These are phyloP conservation scores for Melampsora larici-populina DNA, from an alignment of 1,284 basidiomycete genomes.

Conservation along the genomic window DNA sequence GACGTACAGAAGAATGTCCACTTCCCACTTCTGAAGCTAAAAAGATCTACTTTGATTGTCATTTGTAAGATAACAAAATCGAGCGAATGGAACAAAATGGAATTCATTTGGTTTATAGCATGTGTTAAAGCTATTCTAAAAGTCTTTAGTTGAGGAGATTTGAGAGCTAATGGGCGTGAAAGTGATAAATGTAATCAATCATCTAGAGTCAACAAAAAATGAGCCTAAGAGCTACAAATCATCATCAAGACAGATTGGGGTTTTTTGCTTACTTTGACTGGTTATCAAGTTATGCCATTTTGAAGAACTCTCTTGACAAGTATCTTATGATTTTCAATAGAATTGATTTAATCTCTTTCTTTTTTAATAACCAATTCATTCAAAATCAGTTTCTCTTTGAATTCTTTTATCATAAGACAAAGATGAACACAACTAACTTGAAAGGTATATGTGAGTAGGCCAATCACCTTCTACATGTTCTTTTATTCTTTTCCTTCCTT, in stretches of 20 bases:
- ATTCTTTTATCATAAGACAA: not conserved
- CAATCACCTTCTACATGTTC: too few relatives aligned
- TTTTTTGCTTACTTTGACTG: not conserved
- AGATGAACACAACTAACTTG: conserved; percentile 44
- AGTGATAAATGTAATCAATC: too few relatives aligned
- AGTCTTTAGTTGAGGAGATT: not conserved
- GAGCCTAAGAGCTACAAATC: not conserved
- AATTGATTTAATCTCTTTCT: too few relatives aligned
- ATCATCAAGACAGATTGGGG: not conserved
- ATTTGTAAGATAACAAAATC: conserved; percentile 5
- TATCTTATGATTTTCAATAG: not conserved
- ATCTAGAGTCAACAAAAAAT: not conserved
- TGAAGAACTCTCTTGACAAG: not conserved
- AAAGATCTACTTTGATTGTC: conserved; percentile 13
- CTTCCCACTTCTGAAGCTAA: conserved; percentile 19
- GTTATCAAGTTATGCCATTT: not conserved
- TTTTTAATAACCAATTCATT: not conserved
- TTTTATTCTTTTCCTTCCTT: too few relatives aligned
- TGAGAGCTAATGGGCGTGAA: not conserved
- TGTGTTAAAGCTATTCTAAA: too few relatives aligned
- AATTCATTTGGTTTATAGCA: not conserved
- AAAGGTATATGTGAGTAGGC: conserved; percentile 69
- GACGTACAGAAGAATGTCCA: conserved; percentile 27
- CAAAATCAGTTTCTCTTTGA: not conserved
- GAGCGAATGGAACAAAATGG: conserved; percentile 13